Evolutionary conservation across 2,329 filamentous ascomycete genomes (phyloP), one percentile per base, ranked within the genome.

Genomic region (Chrysosporium queenslandicum): DNA sequence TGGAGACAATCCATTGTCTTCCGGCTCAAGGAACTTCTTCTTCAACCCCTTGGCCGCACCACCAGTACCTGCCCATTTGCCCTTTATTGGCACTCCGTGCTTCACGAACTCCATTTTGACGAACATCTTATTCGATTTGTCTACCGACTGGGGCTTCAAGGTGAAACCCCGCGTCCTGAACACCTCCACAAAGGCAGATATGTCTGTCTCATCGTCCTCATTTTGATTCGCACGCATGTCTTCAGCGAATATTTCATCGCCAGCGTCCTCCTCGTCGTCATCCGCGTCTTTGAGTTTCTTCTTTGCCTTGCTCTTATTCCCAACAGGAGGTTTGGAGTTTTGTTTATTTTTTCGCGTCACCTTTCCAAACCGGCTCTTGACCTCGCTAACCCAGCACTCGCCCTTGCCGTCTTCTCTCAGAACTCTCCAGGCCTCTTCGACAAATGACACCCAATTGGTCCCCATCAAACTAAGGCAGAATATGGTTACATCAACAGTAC

Each of bases 391-490:
- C 92, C 92, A 98, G 50, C 95, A 82, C 74, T 98, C 92, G 59
- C 92, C 71, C 57, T 72, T 73, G 29, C 71, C 92, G 64, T 92
- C 91, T 79, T 89, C 90, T 64, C 88, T 85, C 56, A 98, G 78
- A 48, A 97, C 77, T 50, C 92, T 83, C 74, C 88, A 94, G 12
- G 91, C 91, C 72, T 98, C 92, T 71, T 97, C 92, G 62, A 98
- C 80, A 67, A 98, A 97, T 61, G 88, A 83, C 50, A 94, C 79
- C 91, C 92, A 98, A 72, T 98, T 98, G 52, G 92, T 98, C 64
- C 92, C 92, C 92, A 98, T 98, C 54, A 98, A 80, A 46, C 91
- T 92, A 29, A 98, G 78, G 68, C 92, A 98, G 75, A 97, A 97
- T 60, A 98, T 83, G 46, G 87, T 87, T 4, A 98, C 77, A 67